Conservation (phyloP, 176 grass and related monocot species). For the Guadua angustifolia region DNA sequence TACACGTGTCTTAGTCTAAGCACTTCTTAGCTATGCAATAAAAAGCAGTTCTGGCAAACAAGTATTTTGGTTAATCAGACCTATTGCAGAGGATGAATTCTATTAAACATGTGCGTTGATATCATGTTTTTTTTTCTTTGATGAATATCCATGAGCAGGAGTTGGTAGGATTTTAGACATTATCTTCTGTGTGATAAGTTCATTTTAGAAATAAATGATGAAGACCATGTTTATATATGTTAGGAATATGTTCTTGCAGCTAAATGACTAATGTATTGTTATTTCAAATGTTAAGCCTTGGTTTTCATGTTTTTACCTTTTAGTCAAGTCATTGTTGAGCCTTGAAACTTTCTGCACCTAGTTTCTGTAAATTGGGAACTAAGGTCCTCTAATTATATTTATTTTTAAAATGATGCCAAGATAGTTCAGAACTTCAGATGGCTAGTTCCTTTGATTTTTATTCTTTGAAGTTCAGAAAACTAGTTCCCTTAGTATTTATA, state of each 20-base stretch:
- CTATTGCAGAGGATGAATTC: constrained; percentile 3
- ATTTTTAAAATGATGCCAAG: neutral
- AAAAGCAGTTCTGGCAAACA: neutral
- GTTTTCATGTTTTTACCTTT: constrained; percentile 4
- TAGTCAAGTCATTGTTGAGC: neutral
- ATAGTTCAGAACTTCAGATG: constrained; percentile 1
- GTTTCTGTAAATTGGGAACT: constrained; percentile 3
- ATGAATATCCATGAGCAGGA: constrained; percentile 16
- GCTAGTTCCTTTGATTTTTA: constrained; percentile 14
- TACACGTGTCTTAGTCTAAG: neutral
- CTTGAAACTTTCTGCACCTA: constrained; percentile 19
- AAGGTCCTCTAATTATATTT: neutral
- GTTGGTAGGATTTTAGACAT: neutral
- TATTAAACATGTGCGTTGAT: constrained; percentile 4
- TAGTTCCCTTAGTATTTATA: constrained; percentile 7
- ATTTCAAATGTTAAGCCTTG: constrained; percentile 27
- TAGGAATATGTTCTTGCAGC: neutral
- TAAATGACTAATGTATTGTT: constrained; percentile 8
- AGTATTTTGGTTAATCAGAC: constrained; percentile 18
- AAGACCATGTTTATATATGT: neutral
- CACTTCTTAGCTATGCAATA: neutral
- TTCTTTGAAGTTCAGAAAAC: constrained; percentile 27
- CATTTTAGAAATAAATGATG: constrained; percentile 23
- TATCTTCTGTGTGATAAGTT: constrained; percentile 4
- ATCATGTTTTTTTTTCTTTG: constrained; percentile 26